These are phyloP conservation scores for Astraeus odoratus DNA, from an alignment of 768 basidiomycete species.

Conservation along the genomic window DNA sequence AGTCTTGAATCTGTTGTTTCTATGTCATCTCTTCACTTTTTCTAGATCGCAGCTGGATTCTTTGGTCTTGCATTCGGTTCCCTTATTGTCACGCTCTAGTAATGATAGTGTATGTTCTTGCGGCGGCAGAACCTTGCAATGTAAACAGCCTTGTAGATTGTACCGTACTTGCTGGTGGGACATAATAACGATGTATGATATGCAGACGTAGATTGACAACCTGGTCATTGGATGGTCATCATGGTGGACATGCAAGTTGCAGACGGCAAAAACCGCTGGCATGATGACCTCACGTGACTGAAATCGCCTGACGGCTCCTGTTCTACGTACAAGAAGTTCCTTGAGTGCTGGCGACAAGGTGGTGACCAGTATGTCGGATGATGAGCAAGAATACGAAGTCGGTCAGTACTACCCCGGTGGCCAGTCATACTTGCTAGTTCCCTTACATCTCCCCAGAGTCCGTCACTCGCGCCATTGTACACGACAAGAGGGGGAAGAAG, in stretches of 20 bases:
- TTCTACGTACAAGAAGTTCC: too few relatives aligned
- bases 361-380: slow-evolving; percentile 16
- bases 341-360: too few relatives aligned
- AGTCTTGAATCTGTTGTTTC: background rate
- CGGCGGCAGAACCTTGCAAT: too few relatives aligned
- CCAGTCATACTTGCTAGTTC: background rate
- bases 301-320: too few relatives aligned
- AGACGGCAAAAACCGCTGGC: background rate
- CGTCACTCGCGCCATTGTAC: slow-evolving; percentile 46
- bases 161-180: too few relatives aligned
- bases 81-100: slow-evolving; percentile 5
- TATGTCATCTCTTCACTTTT: too few relatives aligned
- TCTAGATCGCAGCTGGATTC: too few relatives aligned
- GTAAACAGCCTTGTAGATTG: too few relatives aligned
- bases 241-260: background rate
- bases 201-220: too few relatives aligned
- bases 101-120: slow-evolving; percentile 8
- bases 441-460: slow-evolving; percentile 35
- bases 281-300: too few relatives aligned
- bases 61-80: slow-evolving; percentile 2
- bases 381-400: slow-evolving; percentile 57
- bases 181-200: too few relatives aligned
- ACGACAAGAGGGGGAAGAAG: slow-evolving; percentile 37
- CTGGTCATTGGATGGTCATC: too few relatives aligned
- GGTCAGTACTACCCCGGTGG: slow-evolving; percentile 36